Evolutionary conservation across 73 alveolate genomes (phyloP).

Genomic region (Paramecium sexaurelia): DNA sequence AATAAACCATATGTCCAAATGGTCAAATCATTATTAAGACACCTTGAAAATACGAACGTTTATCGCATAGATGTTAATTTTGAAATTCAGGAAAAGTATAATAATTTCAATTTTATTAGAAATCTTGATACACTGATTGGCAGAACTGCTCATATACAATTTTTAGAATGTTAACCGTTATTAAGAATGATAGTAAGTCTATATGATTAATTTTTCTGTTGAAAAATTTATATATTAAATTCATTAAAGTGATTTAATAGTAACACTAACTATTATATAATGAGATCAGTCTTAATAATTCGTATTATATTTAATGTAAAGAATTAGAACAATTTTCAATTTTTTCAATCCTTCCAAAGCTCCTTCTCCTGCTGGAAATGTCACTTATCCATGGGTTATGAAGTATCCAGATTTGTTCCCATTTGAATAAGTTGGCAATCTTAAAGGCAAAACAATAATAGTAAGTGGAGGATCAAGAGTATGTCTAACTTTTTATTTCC

Average conservation of each 20-base stretch:
- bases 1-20: slow-evolving; percentile 89
- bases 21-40: slow-evolving; percentile 89
- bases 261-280: not conserved
- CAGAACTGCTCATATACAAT: slow-evolving; percentile 97
- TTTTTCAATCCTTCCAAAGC: not conserved
- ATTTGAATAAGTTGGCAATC: slow-evolving; percentile 63
- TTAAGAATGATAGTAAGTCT: slow-evolving; percentile 90
- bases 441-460: slow-evolving; percentile 85
- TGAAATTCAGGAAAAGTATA: slow-evolving; percentile 87
- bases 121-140: slow-evolving; percentile 97
- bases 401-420: slow-evolving; percentile 20
- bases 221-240: not conserved
- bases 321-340: not conserved
- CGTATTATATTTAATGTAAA: not conserved
- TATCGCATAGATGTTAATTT: slow-evolving; percentile 94
- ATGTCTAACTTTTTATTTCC: not conserved
- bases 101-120: not conserved
- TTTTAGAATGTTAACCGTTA: slow-evolving; percentile 91
- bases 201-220: slow-evolving; percentile 89
- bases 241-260: not conserved
- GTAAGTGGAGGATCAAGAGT: slow-evolving; percentile 93
- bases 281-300: not conserved
- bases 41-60: slow-evolving; percentile 79
- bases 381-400: slow-evolving; percentile 52
- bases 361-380: slow-evolving; percentile 15